A percentile compares a stretch with the other conserved stretches of the same genome.
Evolutionary conservation across 352 stramenopile genomes (phyloP).

Genomic region (Phytopythium cucurbitacearum): DNA sequence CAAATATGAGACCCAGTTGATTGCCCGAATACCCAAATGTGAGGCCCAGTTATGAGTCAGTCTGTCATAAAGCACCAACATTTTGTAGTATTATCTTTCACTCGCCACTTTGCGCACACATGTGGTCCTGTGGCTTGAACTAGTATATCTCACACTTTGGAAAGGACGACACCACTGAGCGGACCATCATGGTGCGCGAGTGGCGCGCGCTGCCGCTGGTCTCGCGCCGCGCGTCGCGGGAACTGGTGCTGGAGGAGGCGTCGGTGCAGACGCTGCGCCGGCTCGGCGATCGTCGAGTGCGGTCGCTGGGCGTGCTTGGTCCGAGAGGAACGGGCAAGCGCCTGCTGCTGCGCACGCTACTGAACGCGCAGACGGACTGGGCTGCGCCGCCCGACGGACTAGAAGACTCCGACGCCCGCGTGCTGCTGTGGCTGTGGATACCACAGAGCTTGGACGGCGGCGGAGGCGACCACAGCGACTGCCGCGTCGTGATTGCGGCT

Average conservation of each 20-base stretch:
- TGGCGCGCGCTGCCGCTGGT: conserved; percentile 47
- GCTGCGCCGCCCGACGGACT: too few relatives aligned
- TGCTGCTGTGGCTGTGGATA: conserved; percentile 52
- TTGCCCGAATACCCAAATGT: too few relatives aligned
- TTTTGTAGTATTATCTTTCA: too few relatives aligned
- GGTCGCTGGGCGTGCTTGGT: conserved; percentile 40
- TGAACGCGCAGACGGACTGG: conserved; percentile 14
- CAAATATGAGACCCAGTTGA: too few relatives aligned
- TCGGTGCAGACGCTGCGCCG: too few relatives aligned
- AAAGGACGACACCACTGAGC: conserved; percentile 11
- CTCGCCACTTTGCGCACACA: too few relatives aligned
- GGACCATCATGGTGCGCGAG: conserved; percentile 9
- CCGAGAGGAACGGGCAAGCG: conserved; percentile 34
- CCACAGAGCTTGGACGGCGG: neutral
- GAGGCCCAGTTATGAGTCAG: too few relatives aligned
- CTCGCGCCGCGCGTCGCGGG: neutral
- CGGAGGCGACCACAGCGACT: neutral
- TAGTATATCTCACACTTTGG: conserved; percentile 14
- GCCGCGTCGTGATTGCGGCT: conserved; percentile 6
- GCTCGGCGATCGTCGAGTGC: too few relatives aligned
- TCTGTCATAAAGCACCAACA: too few relatives aligned
- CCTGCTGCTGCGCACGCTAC: conserved; percentile 42
- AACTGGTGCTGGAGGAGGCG: too few relatives aligned
- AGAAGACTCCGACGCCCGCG: conserved; percentile 4
- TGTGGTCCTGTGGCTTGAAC: conserved; percentile 9